Conservation (phyloP, 2,329 filamentous ascomycete species). For the Verticillium dahliae region DNA sequence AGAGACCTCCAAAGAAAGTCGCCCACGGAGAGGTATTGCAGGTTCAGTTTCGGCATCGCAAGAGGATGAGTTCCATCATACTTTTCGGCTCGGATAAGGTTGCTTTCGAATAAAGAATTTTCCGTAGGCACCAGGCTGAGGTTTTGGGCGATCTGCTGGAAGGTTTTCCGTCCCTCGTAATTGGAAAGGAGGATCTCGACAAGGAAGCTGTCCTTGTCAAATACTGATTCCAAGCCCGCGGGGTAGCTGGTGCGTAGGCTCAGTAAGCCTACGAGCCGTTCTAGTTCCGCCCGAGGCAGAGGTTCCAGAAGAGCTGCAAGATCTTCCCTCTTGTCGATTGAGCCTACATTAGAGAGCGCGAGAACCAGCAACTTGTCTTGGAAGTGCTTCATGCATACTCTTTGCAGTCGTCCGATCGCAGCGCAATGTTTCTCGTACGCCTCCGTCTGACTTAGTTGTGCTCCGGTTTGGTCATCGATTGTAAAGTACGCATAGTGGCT, state of each 20-base stretch:
- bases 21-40: constrained; percentile 90
- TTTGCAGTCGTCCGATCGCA: constrained; percentile 70
- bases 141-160: constrained; percentile 69
- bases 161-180: constrained; percentile 73
- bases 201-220: constrained; percentile 55
- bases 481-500: constrained; percentile 83
- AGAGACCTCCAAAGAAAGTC: constrained; percentile 97
- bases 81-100: constrained; percentile 71
- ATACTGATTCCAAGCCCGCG: constrained; percentile 54
- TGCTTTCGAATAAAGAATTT: constrained; percentile 68
- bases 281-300: constrained; percentile 69
- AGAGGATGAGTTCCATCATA: constrained; percentile 85
- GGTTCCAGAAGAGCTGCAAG: constrained; percentile 67
- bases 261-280: constrained; percentile 61
- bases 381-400: constrained; percentile 72
- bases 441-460: constrained; percentile 64
- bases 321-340: constrained; percentile 74
- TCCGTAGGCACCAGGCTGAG: constrained; percentile 82
- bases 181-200: constrained; percentile 67
- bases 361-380: constrained; percentile 87
- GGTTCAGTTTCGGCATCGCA: constrained; percentile 86
- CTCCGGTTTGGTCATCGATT: constrained; percentile 84
- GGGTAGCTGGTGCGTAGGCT: constrained; percentile 82
- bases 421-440: constrained; percentile 76
- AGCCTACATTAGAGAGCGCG: constrained; percentile 85